These are phyloP conservation scores for Botrytis sinoallii DNA, from an alignment of 2,329 filamentous ascomycete species.

Conservation along the genomic window DNA sequence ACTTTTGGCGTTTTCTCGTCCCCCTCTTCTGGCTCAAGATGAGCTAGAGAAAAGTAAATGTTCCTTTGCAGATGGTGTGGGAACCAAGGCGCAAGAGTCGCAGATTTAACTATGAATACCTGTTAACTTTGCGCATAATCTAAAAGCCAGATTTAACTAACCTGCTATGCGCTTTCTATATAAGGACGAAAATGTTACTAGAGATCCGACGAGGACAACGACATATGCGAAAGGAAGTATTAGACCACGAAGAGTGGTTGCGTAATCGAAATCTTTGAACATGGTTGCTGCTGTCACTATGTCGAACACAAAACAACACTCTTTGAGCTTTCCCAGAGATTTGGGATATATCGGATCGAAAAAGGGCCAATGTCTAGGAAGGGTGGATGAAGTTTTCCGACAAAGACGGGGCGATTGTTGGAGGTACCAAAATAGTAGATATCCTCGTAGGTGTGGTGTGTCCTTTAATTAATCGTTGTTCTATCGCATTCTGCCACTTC, in stretches of 20 bases:
- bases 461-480: conserved; percentile 7
- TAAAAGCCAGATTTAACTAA: conserved; percentile 44
- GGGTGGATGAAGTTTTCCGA: neutral
- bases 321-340: neutral
- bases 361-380: neutral
- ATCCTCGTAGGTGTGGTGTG: conserved; percentile 3
- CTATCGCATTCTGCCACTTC: conserved; percentile 6
- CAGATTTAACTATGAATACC: conserved; percentile 60
- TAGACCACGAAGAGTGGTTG: conserved; percentile 56
- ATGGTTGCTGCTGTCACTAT: conserved; percentile 24
- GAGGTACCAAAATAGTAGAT: neutral
- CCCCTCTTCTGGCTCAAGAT: conserved; percentile 63
- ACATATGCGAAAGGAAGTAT: conserved; percentile 87
- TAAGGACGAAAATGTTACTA: conserved; percentile 87
- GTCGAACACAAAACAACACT: neutral
- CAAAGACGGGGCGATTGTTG: neutral
- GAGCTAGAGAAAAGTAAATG: conserved; percentile 88
- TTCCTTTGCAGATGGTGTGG: conserved; percentile 86
- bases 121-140: conserved; percentile 9
- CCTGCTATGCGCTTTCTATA: conserved; percentile 90
- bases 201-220: conserved; percentile 77
- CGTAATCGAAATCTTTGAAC: conserved; percentile 61
- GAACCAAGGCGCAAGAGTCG: conserved; percentile 93
- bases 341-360: neutral
- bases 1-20: conserved; percentile 66